Evolutionary conservation across 805 yeast genomes (phyloP), one percentile per base, ranked within the genome.

Genomic region (Pichia rugopelliculosa): DNA sequence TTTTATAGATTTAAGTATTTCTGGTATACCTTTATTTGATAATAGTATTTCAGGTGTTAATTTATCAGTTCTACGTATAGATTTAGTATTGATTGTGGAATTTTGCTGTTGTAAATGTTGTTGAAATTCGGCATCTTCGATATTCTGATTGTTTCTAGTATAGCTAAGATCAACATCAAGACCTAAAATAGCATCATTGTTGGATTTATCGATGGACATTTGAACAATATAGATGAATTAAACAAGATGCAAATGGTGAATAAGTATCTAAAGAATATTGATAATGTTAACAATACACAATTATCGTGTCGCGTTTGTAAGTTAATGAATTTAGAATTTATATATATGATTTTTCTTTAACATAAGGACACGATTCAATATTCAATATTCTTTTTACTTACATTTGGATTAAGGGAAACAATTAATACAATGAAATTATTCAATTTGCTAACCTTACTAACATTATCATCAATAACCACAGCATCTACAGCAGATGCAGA

Each of bases 21-120:
- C 67, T 1, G 83, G 80, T 38, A 85, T 59, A 1, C 91, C 93
- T n/a, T 73, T 64, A 4, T 67, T 66, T 3, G 77, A 68, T 7
- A 79, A 57, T 45, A 84, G 64, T 34, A 75, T 70, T 17, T 71
- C 75, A 9, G 75, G 76, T 15, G 78, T 79, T 27, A 85, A 61
- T 46, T 73, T 76, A 37, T 74, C 75, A n/a, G 55, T 18, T 40
- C 59, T 57, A 37, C 65, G 57, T 17, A 65, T 55, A 23, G 57
- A 57, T 51, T 56, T 56, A 24, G 9, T 24, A 3, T 8, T n/a
- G 18, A 8, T 30, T 17, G n/a, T n/a, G 7, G 17, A n/a, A 15
- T n/a, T 10, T 42, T 18, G 37, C 39, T 12, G 47, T 44, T 8
- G 26, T 27, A 24, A 34, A 5, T 20, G 40, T 13, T 25, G 42